Evolutionary conservation across 192 early-diverging fungal species (phyloP).

Genomic region (Backusella liffmaniae): DNA sequence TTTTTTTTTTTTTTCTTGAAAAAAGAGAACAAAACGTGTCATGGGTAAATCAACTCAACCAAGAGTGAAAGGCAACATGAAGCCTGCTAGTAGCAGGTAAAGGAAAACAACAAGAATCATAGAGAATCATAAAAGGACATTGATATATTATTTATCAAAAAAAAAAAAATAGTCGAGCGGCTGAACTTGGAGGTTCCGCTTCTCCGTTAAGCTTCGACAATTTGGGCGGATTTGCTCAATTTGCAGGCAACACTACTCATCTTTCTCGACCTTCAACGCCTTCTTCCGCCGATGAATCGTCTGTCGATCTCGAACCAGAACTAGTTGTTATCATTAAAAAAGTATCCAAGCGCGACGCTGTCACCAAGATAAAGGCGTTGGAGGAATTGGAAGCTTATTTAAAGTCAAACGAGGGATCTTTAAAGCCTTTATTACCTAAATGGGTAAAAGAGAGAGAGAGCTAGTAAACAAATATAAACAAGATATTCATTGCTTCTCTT

Average conservation of each 20-base stretch:
- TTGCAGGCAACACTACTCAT: constrained; percentile 44
- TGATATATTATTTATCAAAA: constrained; percentile 17
- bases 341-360: constrained; percentile 83
- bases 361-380: constrained; percentile 83
- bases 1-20: neutral
- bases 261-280: constrained; percentile 32
- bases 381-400: constrained; percentile 78
- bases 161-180: constrained; percentile 52
- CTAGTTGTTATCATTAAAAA: constrained; percentile 79
- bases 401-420: constrained; percentile 30
- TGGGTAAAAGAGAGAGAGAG: constrained; percentile 44
- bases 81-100: constrained; percentile 87
- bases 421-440: constrained; percentile 31
- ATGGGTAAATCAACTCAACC: constrained; percentile 59
- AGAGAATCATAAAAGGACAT: neutral
- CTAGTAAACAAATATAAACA: constrained; percentile 21
- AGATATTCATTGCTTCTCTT: constrained; percentile 20
- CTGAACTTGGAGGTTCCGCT: constrained; percentile 46
- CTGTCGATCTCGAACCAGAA: constrained; percentile 46
- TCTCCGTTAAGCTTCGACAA: constrained; percentile 46
- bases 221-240: constrained; percentile 68
- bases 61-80: constrained; percentile 81
- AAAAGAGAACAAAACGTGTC: neutral
- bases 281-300: constrained; percentile 31
- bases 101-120: neutral